Conservation (phyloP, 1,139 yeast species). For the Lodderomyces parapsilosis region DNA sequence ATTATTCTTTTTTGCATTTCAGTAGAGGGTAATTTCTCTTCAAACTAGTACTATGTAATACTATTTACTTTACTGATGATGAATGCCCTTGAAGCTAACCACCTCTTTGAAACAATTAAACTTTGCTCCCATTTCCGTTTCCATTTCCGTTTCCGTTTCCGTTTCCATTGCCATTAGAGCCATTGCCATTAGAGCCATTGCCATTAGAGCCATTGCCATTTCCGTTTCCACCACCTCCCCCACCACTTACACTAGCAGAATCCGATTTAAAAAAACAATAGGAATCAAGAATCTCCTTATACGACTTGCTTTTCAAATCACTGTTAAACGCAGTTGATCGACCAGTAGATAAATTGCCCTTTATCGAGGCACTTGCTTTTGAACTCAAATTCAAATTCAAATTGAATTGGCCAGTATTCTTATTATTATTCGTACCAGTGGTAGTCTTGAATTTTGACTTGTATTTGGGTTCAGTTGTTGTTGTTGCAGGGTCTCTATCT, state of each 20-base stretch:
- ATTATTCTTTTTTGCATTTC: no score
- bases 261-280: slow-evolving; percentile 57
- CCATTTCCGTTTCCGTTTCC: no score
- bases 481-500: slow-evolving; percentile 5
- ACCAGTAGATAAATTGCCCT: neutral
- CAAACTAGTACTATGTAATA: no score
- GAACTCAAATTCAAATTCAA: slow-evolving; percentile 9
- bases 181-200: no score
- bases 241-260: neutral
- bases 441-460: slow-evolving; percentile 13
- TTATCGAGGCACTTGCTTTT: slow-evolving; percentile 7
- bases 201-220: neutral
- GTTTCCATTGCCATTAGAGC: no score
- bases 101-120: no score
- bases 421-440: no score
- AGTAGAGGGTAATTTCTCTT: no score
- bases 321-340: slow-evolving; percentile 1
- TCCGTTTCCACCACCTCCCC: neutral
- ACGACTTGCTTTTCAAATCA: slow-evolving; percentile 54
- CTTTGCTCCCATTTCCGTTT: no score
- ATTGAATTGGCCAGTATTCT: slow-evolving; percentile 10
- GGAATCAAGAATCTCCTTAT: slow-evolving; percentile 66
- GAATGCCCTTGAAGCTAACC: no score
- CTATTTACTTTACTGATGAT: no score
- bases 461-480: slow-evolving; percentile 11